A percentile compares a stretch with the other conserved stretches of the same genome.
Conservation (phyloP, 768 basidiomycete genomes). For the Tylopilus felleus region DNA sequence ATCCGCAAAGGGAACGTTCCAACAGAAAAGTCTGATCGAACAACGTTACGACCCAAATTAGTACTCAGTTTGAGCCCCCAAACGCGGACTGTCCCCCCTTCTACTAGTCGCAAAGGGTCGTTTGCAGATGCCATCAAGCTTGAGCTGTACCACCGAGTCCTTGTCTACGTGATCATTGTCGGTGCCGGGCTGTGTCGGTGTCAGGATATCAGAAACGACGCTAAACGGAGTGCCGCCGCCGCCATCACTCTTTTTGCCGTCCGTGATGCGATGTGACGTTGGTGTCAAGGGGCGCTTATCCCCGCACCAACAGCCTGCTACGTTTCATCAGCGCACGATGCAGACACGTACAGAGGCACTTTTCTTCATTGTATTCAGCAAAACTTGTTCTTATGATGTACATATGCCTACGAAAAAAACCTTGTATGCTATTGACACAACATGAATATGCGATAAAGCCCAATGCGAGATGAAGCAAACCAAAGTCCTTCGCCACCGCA, state of each 20-base stretch:
- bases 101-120: background rate
- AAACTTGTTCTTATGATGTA: conserved; percentile 31
- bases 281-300: background rate
- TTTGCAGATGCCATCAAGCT: conserved; percentile 7
- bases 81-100: conserved; percentile 9
- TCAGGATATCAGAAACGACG: conserved; percentile 7
- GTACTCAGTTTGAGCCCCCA: conserved; percentile 22
- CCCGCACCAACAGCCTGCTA: background rate
- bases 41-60: conserved; percentile 3
- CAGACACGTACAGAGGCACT: background rate
- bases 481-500: conserved; percentile 15
- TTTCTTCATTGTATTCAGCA: conserved; percentile 24
- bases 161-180: conserved; percentile 5
- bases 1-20: conserved; percentile 22
- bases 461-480: conserved; percentile 31
- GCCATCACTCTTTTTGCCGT: background rate
- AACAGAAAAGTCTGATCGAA: conserved; percentile 30
- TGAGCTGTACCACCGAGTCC: background rate
- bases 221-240: background rate
- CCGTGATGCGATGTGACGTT: background rate
- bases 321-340: conserved; percentile 1
- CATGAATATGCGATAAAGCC: conserved; percentile 32
- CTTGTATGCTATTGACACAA: conserved; percentile 37
- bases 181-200: conserved; percentile 17
- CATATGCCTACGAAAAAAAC: conserved; percentile 32